A percentile compares a stretch with the other conserved stretches of the same genome.
Evolutionary conservation across 345 rosid genomes (phyloP).

Genomic region (Citropsis articulata): DNA sequence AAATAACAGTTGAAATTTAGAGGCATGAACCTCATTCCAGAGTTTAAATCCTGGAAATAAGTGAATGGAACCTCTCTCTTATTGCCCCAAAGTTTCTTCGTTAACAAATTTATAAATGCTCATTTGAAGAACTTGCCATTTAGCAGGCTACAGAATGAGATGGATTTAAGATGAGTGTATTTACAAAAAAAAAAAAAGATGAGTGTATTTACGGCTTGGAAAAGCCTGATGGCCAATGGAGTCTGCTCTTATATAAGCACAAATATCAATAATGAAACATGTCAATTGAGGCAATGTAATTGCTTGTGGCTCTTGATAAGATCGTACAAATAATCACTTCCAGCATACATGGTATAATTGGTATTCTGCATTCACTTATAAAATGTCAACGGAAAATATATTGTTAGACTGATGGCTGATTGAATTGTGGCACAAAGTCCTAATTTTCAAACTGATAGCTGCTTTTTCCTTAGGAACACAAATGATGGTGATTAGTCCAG

Average conservation of each 20-base stretch:
- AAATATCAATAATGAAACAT: not conserved
- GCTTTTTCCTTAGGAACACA: not conserved
- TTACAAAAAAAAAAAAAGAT: too few relatives aligned
- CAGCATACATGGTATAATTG: not conserved
- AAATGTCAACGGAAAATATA: not conserved
- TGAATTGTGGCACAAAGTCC: not conserved
- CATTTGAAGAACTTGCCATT: not conserved
- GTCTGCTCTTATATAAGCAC: too few relatives aligned
- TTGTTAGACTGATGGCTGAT: not conserved
- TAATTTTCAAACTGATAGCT: not conserved
- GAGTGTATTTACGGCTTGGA: not conserved
- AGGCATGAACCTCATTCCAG: not conserved
- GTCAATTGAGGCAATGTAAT: not conserved
- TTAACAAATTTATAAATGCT: not conserved
- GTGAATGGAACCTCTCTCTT: not conserved
- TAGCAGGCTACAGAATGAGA: not conserved
- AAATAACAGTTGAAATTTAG: not conserved
- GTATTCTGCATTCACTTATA: not conserved
- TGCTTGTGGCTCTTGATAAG: not conserved
- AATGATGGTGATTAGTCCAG: not conserved
- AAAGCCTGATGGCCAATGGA: not conserved
- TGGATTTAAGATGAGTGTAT: not conserved
- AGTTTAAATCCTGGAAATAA: not conserved
- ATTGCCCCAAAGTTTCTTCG: not conserved
- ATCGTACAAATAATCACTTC: not conserved